Evolutionary conservation across 306 rosid species (phyloP).

Genomic region (Carpinus fangiana): DNA sequence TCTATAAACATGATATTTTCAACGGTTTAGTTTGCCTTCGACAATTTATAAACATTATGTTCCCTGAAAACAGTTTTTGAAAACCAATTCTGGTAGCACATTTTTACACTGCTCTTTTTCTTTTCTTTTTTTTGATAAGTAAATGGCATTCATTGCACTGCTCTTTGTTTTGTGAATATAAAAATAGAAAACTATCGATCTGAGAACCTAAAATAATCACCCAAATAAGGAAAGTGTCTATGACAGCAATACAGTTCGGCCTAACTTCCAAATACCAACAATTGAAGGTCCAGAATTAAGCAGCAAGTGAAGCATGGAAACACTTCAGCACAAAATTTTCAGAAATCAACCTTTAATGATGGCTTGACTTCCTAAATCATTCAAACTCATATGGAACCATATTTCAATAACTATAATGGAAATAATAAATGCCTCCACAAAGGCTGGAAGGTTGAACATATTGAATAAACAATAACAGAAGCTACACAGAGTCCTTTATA

Average conservation of each 20-base stretch:
- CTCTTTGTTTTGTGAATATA: too few species aligned
- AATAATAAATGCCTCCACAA: background rate
- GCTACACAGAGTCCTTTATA: background rate
- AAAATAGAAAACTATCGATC: background rate
- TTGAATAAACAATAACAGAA: conserved; percentile 5
- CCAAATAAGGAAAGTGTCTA: background rate
- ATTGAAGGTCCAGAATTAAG: background rate
- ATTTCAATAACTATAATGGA: conserved; percentile 3
- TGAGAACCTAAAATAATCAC: background rate
- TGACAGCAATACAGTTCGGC: background rate
- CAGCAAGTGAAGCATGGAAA: conserved; percentile 6
- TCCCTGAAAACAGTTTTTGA: too few species aligned
- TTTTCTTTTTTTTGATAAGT: too few species aligned
- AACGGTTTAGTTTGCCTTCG: too few species aligned
- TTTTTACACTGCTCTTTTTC: too few species aligned
- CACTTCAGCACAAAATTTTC: conserved; percentile 4
- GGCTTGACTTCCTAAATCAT: background rate
- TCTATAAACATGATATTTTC: too few species aligned
- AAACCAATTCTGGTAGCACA: too few species aligned
- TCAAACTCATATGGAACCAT: conserved; percentile 1
- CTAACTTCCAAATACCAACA: background rate
- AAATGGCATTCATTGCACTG: too few species aligned
- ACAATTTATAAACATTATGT: too few species aligned
- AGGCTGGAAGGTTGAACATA: background rate
- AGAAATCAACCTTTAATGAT: conserved; percentile 7